Evolutionary conservation across 768 basidiomycete genomes (phyloP).

Genomic region (Pleurotus ostreatus): DNA sequence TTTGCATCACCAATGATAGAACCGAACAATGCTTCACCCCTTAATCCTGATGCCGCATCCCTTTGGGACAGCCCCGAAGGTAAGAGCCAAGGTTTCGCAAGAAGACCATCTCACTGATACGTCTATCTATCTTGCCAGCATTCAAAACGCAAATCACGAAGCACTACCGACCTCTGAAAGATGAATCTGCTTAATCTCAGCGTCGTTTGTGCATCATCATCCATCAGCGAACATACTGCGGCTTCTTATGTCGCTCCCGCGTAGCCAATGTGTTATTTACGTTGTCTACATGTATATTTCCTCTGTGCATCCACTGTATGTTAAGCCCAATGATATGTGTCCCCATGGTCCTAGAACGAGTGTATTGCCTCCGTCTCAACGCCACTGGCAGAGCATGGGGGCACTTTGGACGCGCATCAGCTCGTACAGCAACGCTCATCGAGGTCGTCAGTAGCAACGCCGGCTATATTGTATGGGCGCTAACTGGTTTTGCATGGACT

Average conservation of each 20-base stretch:
- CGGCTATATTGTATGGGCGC: too few relatives aligned
- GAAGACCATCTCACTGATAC: background rate
- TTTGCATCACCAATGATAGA: slow-evolving; percentile 39
- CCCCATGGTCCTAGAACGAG: too few relatives aligned
- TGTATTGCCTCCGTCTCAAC: too few relatives aligned
- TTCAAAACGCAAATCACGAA: slow-evolving; percentile 72
- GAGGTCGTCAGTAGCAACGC: background rate
- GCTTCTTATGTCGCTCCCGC: too few relatives aligned
- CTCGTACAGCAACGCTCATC: background rate
- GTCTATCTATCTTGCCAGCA: slow-evolving; percentile 31
- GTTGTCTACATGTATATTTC: too few relatives aligned
- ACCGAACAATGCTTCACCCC: slow-evolving; percentile 89
- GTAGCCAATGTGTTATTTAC: too few relatives aligned
- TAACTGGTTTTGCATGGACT: too few relatives aligned
- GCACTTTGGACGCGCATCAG: background rate
- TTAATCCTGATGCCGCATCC: slow-evolving; percentile 82
- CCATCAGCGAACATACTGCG: too few relatives aligned
- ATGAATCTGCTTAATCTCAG: slow-evolving; percentile 23
- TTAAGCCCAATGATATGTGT: too few relatives aligned
- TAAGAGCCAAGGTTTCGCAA: slow-evolving; percentile 20
- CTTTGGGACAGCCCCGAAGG: slow-evolving; percentile 75
- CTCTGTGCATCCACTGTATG: too few relatives aligned
- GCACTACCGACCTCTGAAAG: slow-evolving; percentile 58
- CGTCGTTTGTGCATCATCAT: background rate
- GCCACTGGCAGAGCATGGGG: too few relatives aligned